Percentiles rank a stretch among this genome's conserved stretches.
Evolutionary conservation across 352 stramenopile species (phyloP).

Genomic region (Globisporangium paroecandrum): DNA sequence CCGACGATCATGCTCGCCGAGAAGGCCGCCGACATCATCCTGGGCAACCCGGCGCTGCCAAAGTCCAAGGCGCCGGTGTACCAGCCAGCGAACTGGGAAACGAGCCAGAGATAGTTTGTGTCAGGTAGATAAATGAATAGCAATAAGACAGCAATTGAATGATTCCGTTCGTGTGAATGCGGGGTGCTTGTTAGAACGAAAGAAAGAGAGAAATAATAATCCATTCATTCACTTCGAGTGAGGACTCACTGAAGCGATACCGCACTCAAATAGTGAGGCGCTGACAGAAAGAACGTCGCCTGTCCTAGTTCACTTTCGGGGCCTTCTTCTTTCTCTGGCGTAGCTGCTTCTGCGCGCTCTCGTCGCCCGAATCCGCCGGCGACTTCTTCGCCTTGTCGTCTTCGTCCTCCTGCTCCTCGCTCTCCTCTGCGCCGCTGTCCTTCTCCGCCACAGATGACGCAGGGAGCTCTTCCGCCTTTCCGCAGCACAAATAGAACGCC

Average conservation of each 20-base stretch:
- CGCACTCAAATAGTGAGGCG: background rate
- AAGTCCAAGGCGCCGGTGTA: slow-evolving; percentile 79
- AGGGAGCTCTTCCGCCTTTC: slow-evolving; percentile 34
- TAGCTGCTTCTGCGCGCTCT: slow-evolving; percentile 50
- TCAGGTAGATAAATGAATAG: slow-evolving; percentile 8
- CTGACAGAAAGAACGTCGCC: background rate
- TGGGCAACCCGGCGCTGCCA: slow-evolving; percentile 60
- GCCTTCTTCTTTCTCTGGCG: slow-evolving; percentile 80
- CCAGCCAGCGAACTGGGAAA: slow-evolving; percentile 66
- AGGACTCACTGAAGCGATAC: background rate
- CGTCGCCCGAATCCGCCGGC: slow-evolving; percentile 24
- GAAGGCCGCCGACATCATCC: slow-evolving; percentile 92
- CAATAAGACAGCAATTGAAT: background rate
- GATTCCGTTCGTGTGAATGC: background rate
- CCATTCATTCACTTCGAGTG: background rate
- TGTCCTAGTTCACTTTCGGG: slow-evolving; percentile 59
- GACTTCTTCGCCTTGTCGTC: slow-evolving; percentile 23
- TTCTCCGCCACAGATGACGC: slow-evolving; percentile 18
- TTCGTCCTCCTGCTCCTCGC: slow-evolving; percentile 26
- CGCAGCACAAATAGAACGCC: slow-evolving; percentile 63
- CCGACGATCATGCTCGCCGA: slow-evolving; percentile 94
- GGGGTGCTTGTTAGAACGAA: background rate
- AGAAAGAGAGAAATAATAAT: slow-evolving; percentile 6
- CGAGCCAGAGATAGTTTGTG: slow-evolving; percentile 35
- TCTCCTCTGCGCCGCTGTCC: slow-evolving; percentile 29